Percentiles rank a stretch among this genome's conserved stretches.
Evolutionary conservation across 768 basidiomycete species (phyloP).

Genomic region (Jaapia argillacea): DNA sequence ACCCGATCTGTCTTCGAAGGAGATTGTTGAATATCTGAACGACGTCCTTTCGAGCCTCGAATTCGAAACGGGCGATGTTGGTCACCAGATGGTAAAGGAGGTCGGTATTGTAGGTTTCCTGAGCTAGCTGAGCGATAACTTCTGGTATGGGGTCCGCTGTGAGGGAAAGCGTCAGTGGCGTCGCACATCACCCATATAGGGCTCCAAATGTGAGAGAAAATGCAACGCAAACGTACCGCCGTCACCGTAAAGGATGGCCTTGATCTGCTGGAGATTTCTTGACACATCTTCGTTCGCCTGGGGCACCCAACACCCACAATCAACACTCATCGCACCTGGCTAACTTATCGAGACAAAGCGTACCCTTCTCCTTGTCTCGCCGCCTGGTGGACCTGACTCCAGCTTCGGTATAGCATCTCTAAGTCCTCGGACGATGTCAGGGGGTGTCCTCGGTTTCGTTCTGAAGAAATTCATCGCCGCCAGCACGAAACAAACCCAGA

Average conservation of each 20-base stretch:
- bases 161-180: slow-evolving; percentile 5
- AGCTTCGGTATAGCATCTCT: slow-evolving; percentile 72
- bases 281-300: slow-evolving; percentile 86
- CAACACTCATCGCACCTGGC: background rate
- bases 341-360: background rate
- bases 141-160: slow-evolving; percentile 74
- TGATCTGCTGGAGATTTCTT: slow-evolving; percentile 86
- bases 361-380: slow-evolving; percentile 77
- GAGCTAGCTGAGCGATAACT: slow-evolving; percentile 86
- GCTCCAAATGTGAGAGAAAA: slow-evolving; percentile 1
- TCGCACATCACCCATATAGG: no score
- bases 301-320: background rate
- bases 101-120: slow-evolving; percentile 91
- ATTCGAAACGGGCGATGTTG: slow-evolving; percentile 82
- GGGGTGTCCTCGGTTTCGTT: slow-evolving; percentile 78
- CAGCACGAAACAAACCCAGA: no score
- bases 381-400: slow-evolving; percentile 63
- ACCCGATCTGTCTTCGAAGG: slow-evolving; percentile 83
- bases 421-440: slow-evolving; percentile 77
- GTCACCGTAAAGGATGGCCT: slow-evolving; percentile 79
- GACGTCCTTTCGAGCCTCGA: slow-evolving; percentile 84
- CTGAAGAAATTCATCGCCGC: slow-evolving; percentile 99
- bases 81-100: slow-evolving; percentile 73
- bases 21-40: slow-evolving; percentile 88
- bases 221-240: slow-evolving; percentile 40